Conservation (phyloP, 768 basidiomycete genomes). For the Lactarius sanguifluus region DNA sequence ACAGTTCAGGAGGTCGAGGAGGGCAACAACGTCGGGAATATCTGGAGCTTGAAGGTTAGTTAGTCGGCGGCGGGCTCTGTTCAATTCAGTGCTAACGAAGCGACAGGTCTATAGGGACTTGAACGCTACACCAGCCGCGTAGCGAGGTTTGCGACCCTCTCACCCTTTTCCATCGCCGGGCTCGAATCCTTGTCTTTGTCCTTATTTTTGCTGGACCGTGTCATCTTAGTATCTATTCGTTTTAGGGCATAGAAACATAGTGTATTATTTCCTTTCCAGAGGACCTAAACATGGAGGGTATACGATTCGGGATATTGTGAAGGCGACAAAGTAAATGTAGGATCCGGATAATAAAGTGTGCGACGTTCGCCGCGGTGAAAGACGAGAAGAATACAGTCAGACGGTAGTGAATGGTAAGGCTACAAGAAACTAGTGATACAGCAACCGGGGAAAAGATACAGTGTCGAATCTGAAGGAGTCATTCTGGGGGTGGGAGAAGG, state of each 20-base stretch:
- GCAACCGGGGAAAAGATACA: neutral
- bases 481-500: neutral
- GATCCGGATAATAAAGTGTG: neutral
- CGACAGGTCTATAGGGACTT: slow-evolving; percentile 49
- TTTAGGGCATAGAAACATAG: slow-evolving; percentile 10
- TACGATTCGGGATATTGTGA: neutral
- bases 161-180: too few relatives aligned
- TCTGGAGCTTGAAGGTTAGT: slow-evolving; percentile 74
- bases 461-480: neutral
- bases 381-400: slow-evolving; percentile 10
- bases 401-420: neutral
- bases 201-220: slow-evolving; percentile 3
- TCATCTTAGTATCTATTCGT: slow-evolving; percentile 7
- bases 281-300: slow-evolving; percentile 16
- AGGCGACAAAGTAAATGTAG: neutral
- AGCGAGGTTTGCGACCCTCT: neutral
- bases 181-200: neutral
- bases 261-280: slow-evolving; percentile 16
- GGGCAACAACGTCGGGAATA: slow-evolving; percentile 58
- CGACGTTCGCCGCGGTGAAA: neutral
- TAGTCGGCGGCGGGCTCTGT: slow-evolving; percentile 25
- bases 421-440: slow-evolving; percentile 25
- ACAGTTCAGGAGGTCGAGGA: slow-evolving; percentile 41
- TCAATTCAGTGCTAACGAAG: neutral
- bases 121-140: slow-evolving; percentile 35